Evolutionary conservation across 768 basidiomycete species (phyloP).

Genomic region (Boletus pseudopeckii): DNA sequence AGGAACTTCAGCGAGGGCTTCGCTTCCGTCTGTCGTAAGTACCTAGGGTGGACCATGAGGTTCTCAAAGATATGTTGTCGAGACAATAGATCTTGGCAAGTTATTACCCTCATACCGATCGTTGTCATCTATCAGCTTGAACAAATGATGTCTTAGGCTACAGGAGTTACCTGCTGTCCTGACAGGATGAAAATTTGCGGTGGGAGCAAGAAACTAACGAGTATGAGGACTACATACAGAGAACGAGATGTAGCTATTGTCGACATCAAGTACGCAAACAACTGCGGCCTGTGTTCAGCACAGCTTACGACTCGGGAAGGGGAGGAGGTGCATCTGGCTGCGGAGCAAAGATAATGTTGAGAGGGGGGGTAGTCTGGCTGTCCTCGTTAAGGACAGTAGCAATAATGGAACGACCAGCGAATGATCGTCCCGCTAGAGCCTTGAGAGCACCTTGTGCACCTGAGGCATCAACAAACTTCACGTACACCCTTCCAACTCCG

Average conservation of each 20-base stretch:
- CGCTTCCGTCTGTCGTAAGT: not conserved
- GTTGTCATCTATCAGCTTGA: not conserved
- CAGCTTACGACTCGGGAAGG: conserved; percentile 43
- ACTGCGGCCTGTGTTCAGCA: not conserved
- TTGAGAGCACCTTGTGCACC: conserved; percentile 73
- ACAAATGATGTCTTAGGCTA: not conserved
- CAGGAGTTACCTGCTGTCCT: not conserved
- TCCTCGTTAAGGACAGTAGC: conserved; percentile 81
- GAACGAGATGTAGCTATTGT: conserved; percentile 16
- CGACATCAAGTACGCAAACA: conserved; percentile 6
- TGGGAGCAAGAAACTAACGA: conserved; percentile 3
- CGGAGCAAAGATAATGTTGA: conserved; percentile 79
- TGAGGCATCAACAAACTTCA: conserved; percentile 68
- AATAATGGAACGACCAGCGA: conserved; percentile 83
- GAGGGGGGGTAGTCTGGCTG: conserved; percentile 80
- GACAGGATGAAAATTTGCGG: not conserved
- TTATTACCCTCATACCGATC: not conserved
- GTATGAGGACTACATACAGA: conserved; percentile 21
- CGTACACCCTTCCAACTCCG: conserved; percentile 95
- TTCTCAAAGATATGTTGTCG: not conserved
- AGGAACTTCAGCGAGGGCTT: not conserved
- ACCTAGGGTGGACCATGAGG: not conserved
- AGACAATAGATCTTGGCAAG: not conserved
- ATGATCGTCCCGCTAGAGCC: conserved; percentile 84
- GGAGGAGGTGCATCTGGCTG: conserved; percentile 82